A percentile compares a stretch with the other conserved stretches of the same genome.
Conservation (phyloP, 2,329 filamentous ascomycete genomes). For the Claviceps cyperi region DNA sequence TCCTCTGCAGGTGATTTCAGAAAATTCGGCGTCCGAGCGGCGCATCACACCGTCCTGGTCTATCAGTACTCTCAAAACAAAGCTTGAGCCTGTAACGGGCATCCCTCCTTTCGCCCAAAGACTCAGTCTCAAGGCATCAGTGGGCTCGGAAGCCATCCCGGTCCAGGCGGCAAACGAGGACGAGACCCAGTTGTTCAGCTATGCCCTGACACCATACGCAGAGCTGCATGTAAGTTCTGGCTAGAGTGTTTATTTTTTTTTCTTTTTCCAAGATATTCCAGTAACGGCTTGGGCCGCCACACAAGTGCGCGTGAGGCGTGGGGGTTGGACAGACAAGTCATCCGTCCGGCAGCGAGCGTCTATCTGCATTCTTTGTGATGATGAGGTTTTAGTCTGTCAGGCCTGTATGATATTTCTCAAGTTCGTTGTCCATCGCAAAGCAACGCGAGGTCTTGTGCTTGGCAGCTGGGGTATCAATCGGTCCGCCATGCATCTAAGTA, state of each 20-base stretch:
- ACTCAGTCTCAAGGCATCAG: slow-evolving; percentile 51
- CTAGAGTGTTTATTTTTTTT: slow-evolving; percentile 9
- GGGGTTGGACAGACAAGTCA: neutral
- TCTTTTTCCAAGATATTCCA: slow-evolving; percentile 4
- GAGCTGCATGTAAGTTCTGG: slow-evolving; percentile 59
- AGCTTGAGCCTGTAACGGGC: slow-evolving; percentile 86
- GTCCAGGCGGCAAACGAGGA: slow-evolving; percentile 65
- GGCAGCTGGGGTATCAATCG: too few relatives aligned
- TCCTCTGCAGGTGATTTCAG: slow-evolving; percentile 59
- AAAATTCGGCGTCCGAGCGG: slow-evolving; percentile 70
- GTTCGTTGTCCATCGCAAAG: too few relatives aligned
- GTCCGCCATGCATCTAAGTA: too few relatives aligned
- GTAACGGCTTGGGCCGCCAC: slow-evolving; percentile 2
- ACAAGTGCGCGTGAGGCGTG: neutral
- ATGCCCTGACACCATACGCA: slow-evolving; percentile 57
- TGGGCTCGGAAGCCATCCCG: slow-evolving; percentile 42
- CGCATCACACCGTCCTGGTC: slow-evolving; percentile 88
- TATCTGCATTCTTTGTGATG: too few relatives aligned
- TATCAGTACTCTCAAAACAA: slow-evolving; percentile 67
- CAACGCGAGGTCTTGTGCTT: too few relatives aligned
- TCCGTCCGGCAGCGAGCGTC: neutral
- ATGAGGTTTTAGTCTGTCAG: too few relatives aligned
- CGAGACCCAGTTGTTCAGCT: slow-evolving; percentile 44
- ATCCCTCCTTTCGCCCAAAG: slow-evolving; percentile 69
- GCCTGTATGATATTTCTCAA: too few relatives aligned